Conservation (phyloP, 306 rosid genomes). For the Acmispon strigosus region DNA sequence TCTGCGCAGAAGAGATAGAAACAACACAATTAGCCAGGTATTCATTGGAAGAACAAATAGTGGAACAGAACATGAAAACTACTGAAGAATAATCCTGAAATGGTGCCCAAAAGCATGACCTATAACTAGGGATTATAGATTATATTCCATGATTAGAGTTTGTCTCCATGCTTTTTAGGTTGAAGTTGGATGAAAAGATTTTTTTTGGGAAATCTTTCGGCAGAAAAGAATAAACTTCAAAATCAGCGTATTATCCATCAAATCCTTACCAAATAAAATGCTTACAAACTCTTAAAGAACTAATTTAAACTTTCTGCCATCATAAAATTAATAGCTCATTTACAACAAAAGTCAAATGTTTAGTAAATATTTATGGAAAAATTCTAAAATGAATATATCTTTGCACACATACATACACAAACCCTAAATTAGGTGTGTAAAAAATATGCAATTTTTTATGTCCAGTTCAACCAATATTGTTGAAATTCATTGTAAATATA, state of each 20-base stretch:
- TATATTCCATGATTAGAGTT: background rate
- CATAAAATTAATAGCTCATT: background rate
- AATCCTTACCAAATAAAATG: background rate
- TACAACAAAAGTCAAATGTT: background rate
- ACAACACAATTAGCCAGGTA: background rate
- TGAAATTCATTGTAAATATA: background rate
- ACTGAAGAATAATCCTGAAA: background rate
- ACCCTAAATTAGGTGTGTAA: background rate
- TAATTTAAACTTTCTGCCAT: background rate
- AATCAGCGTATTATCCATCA: background rate
- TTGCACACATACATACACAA: background rate
- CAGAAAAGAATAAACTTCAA: background rate
- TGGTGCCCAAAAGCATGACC: background rate
- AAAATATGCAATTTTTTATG: slow-evolving; percentile 3
- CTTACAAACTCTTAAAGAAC: background rate
- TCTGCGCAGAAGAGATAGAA: slow-evolving; percentile 36
- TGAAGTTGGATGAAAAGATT: background rate
- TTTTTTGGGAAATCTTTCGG: background rate
- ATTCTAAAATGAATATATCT: background rate
- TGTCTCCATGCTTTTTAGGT: background rate
- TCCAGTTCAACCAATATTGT: background rate
- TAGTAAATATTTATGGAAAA: background rate
- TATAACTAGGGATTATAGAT: background rate
- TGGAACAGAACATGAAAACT: background rate
- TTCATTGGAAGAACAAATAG: background rate